Percentiles rank a stretch among this genome's conserved stretches.
Evolutionary conservation across 192 early-diverging fungal genomes (phyloP).

Genomic region (Coemansia sp.): DNA sequence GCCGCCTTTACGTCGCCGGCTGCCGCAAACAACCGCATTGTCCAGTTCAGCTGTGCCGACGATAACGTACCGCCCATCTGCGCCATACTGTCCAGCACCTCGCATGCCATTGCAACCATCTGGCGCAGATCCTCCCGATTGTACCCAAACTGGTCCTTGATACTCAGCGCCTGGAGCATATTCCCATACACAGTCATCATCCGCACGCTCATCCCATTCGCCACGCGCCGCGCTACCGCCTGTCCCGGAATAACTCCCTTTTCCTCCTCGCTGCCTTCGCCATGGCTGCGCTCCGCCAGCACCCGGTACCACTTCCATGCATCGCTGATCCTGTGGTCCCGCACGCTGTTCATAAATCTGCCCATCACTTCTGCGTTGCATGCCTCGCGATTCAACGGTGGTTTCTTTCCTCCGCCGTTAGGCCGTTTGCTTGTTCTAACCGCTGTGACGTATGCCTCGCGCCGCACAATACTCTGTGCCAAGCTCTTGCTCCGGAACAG

Average conservation of each 20-base stretch:
- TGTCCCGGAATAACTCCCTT: too few relatives aligned
- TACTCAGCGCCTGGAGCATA: not conserved
- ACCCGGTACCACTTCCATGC: conserved; percentile 1
- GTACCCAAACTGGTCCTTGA: not conserved
- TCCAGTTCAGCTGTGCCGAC: conserved; percentile 1
- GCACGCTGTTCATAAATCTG: not conserved
- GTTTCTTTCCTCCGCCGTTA: too few relatives aligned
- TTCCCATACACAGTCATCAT: not conserved
- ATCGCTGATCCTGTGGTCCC: not conserved
- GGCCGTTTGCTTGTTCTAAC: not conserved
- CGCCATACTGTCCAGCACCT: not conserved
- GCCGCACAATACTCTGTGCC: not conserved
- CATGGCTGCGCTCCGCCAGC: not conserved
- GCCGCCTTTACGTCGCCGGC: conserved; percentile 8
- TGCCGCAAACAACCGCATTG: conserved; percentile 19
- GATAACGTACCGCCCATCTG: not conserved
- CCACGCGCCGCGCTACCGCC: not conserved
- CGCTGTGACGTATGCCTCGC: not conserved
- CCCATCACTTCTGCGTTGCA: not conserved
- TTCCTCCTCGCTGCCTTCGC: too few relatives aligned
- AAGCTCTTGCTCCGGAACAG: not conserved
- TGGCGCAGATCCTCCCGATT: not conserved
- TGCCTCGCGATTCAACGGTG: too few relatives aligned
- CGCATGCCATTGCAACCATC: not conserved
- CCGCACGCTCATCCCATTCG: not conserved